Percentiles rank a stretch among this genome's conserved stretches.
Evolutionary conservation across 495 filamentous ascomycete species (phyloP).

Genomic region (Aspergillus kassunensis): DNA sequence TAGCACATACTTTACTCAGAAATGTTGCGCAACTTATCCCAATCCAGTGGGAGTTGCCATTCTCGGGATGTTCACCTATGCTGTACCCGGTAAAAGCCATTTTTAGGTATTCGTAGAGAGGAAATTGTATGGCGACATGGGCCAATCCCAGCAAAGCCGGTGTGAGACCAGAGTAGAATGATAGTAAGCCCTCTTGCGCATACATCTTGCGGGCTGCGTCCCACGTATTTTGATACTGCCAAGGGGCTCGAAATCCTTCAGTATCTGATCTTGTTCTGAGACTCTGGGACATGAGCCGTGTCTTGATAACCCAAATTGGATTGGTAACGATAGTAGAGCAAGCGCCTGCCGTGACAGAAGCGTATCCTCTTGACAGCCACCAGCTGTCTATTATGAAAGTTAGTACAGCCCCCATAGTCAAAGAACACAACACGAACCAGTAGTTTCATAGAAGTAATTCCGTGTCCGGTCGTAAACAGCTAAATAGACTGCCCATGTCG

Average conservation of each 20-base stretch:
- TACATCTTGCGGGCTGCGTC: slow-evolving; percentile 98
- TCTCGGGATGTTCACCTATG: slow-evolving; percentile 66
- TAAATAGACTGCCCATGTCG: slow-evolving; percentile 98
- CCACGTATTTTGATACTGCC: slow-evolving; percentile 82
- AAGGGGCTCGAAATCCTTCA: slow-evolving; percentile 64
- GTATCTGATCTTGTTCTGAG: slow-evolving; percentile 40
- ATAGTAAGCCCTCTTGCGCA: slow-evolving; percentile 72
- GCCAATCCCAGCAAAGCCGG: slow-evolving; percentile 89
- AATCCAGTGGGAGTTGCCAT: slow-evolving; percentile 58
- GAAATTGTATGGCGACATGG: slow-evolving; percentile 97
- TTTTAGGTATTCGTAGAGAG: slow-evolving; percentile 91
- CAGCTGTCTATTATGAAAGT: slow-evolving; percentile 43
- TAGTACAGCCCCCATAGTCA: slow-evolving; percentile 7
- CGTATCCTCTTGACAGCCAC: slow-evolving; percentile 61
- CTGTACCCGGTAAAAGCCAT: slow-evolving; percentile 81
- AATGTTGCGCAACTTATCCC: slow-evolving; percentile 88
- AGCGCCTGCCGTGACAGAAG: slow-evolving; percentile 83
- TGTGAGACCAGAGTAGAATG: slow-evolving; percentile 93
- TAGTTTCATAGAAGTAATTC: slow-evolving; percentile 60
- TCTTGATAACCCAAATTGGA: slow-evolving; percentile 99
- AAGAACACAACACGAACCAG: slow-evolving; percentile 49
- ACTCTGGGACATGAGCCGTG: slow-evolving; percentile 89
- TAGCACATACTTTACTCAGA: slow-evolving; percentile 90
- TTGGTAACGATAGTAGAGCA: slow-evolving; percentile 96
- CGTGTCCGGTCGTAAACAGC: slow-evolving; percentile 90